Evolutionary conservation across 768 basidiomycete genomes (phyloP).

Genomic region (Xerocomellus intermedius): DNA sequence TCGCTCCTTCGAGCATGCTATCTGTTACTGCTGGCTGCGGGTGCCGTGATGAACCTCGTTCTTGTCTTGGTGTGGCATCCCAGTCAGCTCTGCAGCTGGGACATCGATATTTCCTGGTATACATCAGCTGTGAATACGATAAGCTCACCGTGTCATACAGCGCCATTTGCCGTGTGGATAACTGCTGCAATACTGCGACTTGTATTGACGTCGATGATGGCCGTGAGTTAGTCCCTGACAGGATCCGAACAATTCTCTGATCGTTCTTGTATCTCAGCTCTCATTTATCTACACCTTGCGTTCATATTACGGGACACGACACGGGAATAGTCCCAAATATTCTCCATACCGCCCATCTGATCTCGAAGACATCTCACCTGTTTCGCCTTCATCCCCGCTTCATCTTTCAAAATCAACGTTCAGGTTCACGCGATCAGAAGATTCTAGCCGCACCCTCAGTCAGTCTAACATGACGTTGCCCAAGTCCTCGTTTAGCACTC

Average conservation of each 20-base stretch:
- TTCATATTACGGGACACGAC: constrained; percentile 15
- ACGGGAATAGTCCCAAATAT: constrained; percentile 14
- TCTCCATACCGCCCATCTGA: constrained; percentile 22
- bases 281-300: constrained; percentile 20
- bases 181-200: constrained; percentile 52
- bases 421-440: constrained; percentile 16
- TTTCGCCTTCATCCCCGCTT: constrained; percentile 12
- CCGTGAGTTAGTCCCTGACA: constrained; percentile 43
- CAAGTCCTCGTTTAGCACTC: constrained; percentile 27
- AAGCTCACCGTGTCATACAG: constrained; percentile 14
- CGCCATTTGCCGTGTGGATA: constrained; percentile 52
- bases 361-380: constrained; percentile 17
- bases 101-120: constrained; percentile 69
- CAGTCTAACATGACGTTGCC: constrained; percentile 25
- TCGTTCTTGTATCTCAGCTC: constrained; percentile 12
- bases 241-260: constrained; percentile 4
- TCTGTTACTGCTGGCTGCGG: constrained; percentile 47
- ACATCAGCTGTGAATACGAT: constrained; percentile 30
- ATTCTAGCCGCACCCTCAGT: constrained; percentile 18
- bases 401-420: constrained; percentile 12
- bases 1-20: constrained; percentile 41
- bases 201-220: constrained; percentile 46
- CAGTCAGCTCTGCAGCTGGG: constrained; percentile 54
- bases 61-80: constrained; percentile 55
- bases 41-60: constrained; percentile 54